A percentile compares a stretch with the other conserved stretches of the same genome.
Evolutionary conservation across 2,329 filamentous ascomycete genomes (phyloP).

Genomic region (Blumeria graminis): DNA sequence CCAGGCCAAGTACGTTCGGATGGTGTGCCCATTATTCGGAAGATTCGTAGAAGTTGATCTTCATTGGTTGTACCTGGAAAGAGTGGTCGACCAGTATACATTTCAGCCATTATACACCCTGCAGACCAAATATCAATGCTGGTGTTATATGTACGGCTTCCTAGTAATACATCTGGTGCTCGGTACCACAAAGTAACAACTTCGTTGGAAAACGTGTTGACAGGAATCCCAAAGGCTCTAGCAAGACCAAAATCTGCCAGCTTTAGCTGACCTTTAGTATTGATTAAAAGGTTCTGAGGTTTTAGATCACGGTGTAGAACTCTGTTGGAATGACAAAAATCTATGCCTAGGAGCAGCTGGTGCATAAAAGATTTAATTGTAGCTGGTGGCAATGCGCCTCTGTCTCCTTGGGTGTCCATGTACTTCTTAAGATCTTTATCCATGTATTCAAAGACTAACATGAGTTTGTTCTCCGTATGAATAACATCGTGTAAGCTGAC

Average conservation of each 20-base stretch:
- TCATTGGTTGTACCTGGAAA: constrained; percentile 98
- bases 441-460: constrained; percentile 99
- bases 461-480: constrained; percentile 97
- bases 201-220: constrained; percentile 96
- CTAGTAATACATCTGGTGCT: constrained; percentile 81
- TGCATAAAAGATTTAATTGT: constrained; percentile 99
- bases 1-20: constrained; percentile 90
- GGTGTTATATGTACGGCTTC: constrained; percentile 93
- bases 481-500: constrained; percentile 96
- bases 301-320: constrained; percentile 91
- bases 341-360: constrained; percentile 82
- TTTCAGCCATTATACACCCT: constrained; percentile 98
- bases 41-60: constrained; percentile 90
- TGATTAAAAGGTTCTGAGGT: constrained; percentile 90
- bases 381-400: constrained; percentile 64
- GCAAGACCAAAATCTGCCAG: constrained; percentile 87
- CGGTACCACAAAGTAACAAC: constrained; percentile 97
- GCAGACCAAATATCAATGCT: constrained; percentile 99
- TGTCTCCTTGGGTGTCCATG: constrained; percentile 83
- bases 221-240: constrained; percentile 83
- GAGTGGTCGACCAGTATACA: constrained; percentile 87
- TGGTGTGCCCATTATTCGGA: constrained; percentile 93
- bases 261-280: constrained; percentile 72
- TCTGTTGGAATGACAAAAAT: constrained; percentile 93
- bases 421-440: constrained; percentile 96